Evolutionary conservation across 2,329 filamentous ascomycete species (phyloP).

Genomic region (Pseudogymnoascus sp.): DNA sequence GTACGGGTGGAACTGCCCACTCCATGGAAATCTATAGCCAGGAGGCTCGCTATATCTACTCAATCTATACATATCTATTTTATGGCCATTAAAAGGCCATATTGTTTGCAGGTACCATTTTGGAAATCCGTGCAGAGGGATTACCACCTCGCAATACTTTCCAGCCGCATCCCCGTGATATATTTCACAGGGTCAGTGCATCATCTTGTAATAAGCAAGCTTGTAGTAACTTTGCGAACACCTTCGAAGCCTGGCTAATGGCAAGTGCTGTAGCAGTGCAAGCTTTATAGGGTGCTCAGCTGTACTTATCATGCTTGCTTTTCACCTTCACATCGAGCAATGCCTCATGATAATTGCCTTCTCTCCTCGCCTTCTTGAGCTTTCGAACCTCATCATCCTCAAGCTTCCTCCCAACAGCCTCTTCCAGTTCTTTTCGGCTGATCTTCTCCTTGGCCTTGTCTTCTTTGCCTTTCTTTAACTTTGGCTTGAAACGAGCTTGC

Average conservation of each 20-base stretch:
- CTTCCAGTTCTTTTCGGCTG: constrained; percentile 75
- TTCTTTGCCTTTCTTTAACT: constrained; percentile 69
- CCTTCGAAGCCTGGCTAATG: not conserved
- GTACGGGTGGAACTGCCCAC: not conserved
- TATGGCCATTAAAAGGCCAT: not conserved
- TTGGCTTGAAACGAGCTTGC: constrained; percentile 91
- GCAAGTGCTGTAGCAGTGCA: not conserved
- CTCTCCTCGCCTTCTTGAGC: constrained; percentile 72
- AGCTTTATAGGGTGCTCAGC: constrained; percentile 29
- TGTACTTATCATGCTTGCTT: constrained; percentile 84
- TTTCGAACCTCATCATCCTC: constrained; percentile 79
- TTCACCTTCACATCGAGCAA: constrained; percentile 83
- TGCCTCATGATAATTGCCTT: constrained; percentile 85
- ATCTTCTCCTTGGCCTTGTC: constrained; percentile 81
- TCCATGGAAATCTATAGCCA: not conserved
- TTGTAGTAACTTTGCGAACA: not conserved
- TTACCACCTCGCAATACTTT: not conserved
- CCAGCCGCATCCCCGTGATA: not conserved
- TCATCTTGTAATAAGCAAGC: not conserved
- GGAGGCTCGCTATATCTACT: not conserved
- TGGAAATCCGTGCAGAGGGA: not conserved
- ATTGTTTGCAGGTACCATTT: not conserved
- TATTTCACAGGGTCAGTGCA: not conserved
- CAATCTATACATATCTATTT: not conserved
- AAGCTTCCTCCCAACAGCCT: constrained; percentile 64